These are phyloP conservation scores for Clavaria fumosa DNA, from an alignment of 768 basidiomycete species.

Conservation along the genomic window DNA sequence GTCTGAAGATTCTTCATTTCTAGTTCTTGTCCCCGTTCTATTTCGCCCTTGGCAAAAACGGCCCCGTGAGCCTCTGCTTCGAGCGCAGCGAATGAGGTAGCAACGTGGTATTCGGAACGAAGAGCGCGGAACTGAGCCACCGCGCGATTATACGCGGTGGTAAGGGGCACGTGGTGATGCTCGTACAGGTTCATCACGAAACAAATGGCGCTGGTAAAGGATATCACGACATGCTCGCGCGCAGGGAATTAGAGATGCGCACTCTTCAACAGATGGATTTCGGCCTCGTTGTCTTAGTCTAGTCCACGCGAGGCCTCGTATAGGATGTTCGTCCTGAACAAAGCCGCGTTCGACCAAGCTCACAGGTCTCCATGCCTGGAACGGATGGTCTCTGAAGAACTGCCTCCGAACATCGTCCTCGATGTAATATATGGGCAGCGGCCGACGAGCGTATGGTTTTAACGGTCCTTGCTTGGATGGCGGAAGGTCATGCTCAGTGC, in stretches of 20 bases:
- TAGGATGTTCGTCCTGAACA: slow-evolving; percentile 39
- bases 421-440: slow-evolving; percentile 52
- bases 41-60: slow-evolving; percentile 41
- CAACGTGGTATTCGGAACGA: slow-evolving; percentile 69
- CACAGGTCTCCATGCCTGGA: slow-evolving; percentile 77
- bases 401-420: slow-evolving; percentile 79
- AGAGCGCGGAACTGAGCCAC: slow-evolving; percentile 80
- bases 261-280: slow-evolving; percentile 88
- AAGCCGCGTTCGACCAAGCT: slow-evolving; percentile 57
- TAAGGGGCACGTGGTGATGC: slow-evolving; percentile 45
- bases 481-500: slow-evolving; percentile 38
- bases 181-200: slow-evolving; percentile 71
- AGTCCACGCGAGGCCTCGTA: slow-evolving; percentile 56
- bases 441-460: slow-evolving; percentile 27
- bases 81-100: slow-evolving; percentile 56
- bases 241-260: slow-evolving; percentile 19
- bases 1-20: slow-evolving; percentile 47
- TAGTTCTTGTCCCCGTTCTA: slow-evolving; percentile 42
- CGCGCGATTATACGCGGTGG: slow-evolving; percentile 66
- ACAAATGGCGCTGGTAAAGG: slow-evolving; percentile 44
- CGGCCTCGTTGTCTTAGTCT: slow-evolving; percentile 65
- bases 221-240: no score
- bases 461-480: slow-evolving; percentile 12
- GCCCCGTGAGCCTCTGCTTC: slow-evolving; percentile 73
- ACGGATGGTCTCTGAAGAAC: slow-evolving; percentile 94